Evolutionary conservation across 2,329 filamentous ascomycete genomes (phyloP), one percentile per base, ranked within the genome.

Genomic region (Neurospora sp.): DNA sequence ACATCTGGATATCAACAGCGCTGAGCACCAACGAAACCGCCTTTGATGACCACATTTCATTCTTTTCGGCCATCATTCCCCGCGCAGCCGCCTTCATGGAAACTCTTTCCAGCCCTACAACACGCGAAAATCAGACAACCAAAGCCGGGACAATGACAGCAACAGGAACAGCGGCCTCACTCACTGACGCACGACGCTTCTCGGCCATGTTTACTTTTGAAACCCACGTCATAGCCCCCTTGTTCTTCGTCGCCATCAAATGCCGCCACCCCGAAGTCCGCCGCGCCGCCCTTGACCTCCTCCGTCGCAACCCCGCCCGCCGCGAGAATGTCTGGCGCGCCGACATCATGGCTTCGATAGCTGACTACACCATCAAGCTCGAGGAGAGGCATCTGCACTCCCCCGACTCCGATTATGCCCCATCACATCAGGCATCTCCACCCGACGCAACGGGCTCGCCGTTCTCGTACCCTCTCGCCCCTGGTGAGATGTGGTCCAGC

Each of bases 181-280:
- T 66, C 62, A 43, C 57, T 5, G 68, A 72, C 23, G 69, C 73
- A 17, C 68, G 71, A 19, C 69, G 73, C 11, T 66, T 74, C 68
- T 66, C 71, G 38, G 65, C 72, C 67, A 73, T 72, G 66, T 84
- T 84, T 41, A 79, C 77, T 6, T 83, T 83, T 66, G 81, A 83
- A 46, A 82, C 80, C 12, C 80, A 82, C 23, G 69, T 83, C 0
- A 77, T 83, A 36, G 79, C 81, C 0, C 79, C 81, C 0, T 72
- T 84, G 0, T 83, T 82, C 72, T 84, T 81, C 72, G 78, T 80
- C 6, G 78, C 76, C 0, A 73, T 75, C 41, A 82, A 81, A 68
- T 83, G 81, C 67, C 77, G 82, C 1, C 82, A 83, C 70, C 84
- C 79, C 0, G 74, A 79, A 17, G 76, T 83, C 4, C 73, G 82